Conservation (phyloP, 441 rosid species). For the Sinapis alba region DNA sequence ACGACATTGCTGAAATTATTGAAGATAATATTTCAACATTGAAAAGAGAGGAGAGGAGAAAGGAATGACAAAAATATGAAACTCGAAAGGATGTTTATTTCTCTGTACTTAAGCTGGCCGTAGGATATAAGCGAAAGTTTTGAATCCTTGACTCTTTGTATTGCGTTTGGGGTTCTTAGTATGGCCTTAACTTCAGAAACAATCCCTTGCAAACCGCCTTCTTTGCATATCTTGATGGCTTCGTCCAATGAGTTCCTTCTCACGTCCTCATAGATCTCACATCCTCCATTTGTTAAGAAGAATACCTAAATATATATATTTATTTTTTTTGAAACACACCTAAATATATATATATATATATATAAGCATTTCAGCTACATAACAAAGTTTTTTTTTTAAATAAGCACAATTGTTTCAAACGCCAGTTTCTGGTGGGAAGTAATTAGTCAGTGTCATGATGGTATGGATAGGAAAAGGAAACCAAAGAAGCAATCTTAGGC, state of each 20-base stretch:
- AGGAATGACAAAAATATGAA: background rate
- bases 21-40: background rate
- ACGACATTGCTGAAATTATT: conserved; percentile 50
- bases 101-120: conserved; percentile 58
- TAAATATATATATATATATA: background rate
- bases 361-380: background rate
- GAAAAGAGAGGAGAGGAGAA: background rate
- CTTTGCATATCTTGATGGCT: conserved; percentile 57
- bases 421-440: background rate
- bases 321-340: too few relatives aligned
- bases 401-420: background rate
- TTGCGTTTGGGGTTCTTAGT: conserved; percentile 49
- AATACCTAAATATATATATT: conserved; percentile 10
- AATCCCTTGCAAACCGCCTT: conserved; percentile 58
- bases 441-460: background rate
- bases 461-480: background rate
- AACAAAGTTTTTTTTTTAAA: background rate
- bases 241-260: conserved; percentile 65
- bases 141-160: conserved; percentile 47
- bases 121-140: conserved; percentile 55
- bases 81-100: background rate
- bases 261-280: conserved; percentile 48
- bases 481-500: background rate
- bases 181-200: conserved; percentile 62
- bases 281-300: conserved; percentile 69